These are phyloP conservation scores for Aspergillus ostianus DNA, from an alignment of 495 filamentous ascomycete genomes.

Conservation along the genomic window DNA sequence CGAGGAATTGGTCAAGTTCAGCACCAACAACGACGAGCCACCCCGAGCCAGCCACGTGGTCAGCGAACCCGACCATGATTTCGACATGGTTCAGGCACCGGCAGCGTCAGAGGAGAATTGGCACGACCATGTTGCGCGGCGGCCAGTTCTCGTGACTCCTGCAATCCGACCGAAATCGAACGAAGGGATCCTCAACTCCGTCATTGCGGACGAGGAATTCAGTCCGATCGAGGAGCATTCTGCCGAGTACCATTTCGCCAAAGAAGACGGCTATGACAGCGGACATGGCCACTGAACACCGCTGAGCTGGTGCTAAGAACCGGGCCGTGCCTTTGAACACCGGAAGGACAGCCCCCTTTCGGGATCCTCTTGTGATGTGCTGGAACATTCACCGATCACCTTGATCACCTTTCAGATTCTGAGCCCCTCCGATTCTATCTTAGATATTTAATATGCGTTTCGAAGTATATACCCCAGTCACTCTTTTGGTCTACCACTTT, in stretches of 20 bases:
- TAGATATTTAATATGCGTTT: conserved; percentile 13
- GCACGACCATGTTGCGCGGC: conserved; percentile 53
- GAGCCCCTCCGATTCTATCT: conserved; percentile 3
- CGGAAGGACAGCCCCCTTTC: background rate
- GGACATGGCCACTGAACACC: conserved; percentile 42
- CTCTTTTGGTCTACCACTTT: conserved; percentile 29
- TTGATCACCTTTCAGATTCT: conserved; percentile 3
- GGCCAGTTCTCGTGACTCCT: conserved; percentile 48
- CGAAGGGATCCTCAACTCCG: conserved; percentile 63
- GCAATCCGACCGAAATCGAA: conserved; percentile 57
- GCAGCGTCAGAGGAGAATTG: conserved; percentile 40
- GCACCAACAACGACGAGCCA: conserved; percentile 33
- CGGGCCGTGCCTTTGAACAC: background rate
- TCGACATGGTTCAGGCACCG: conserved; percentile 17
- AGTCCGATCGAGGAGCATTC: conserved; percentile 38
- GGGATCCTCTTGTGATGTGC: conserved; percentile 4
- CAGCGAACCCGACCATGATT: conserved; percentile 31
- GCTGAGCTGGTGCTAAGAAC: background rate
- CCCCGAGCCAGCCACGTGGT: conserved; percentile 39
- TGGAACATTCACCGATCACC: conserved; percentile 1
- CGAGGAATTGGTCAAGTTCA: conserved; percentile 59
- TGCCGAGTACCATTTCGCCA: conserved; percentile 55
- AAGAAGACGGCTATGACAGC: conserved; percentile 61
- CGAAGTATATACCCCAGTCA: conserved; percentile 27
- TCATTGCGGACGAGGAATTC: conserved; percentile 46